A percentile compares a stretch with the other conserved stretches of the same genome.
These are phyloP conservation scores for Kazachstania africana DNA, from an alignment of 805 yeast genomes.

Conservation along the genomic window DNA sequence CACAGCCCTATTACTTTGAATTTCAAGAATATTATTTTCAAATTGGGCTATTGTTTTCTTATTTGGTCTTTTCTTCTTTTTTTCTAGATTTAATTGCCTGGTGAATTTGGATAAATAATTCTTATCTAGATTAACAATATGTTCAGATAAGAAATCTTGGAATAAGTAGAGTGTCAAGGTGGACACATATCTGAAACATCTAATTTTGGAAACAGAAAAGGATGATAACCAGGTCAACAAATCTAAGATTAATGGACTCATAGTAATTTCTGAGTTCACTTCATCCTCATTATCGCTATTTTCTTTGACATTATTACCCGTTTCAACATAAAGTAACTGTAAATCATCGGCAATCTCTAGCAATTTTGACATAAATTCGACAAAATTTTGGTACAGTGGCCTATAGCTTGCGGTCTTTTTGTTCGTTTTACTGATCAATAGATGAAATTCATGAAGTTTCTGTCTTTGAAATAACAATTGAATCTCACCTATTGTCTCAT, in stretches of 20 bases:
- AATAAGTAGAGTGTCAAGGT: constrained; percentile 48
- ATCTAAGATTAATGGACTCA: constrained; percentile 30
- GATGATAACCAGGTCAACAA: constrained; percentile 67
- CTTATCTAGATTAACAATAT: constrained; percentile 29
- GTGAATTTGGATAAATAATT: constrained; percentile 29
- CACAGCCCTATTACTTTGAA: constrained; percentile 39
- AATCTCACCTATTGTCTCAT: constrained; percentile 62
- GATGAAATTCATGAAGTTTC: constrained; percentile 57
- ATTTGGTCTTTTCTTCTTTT: constrained; percentile 27
- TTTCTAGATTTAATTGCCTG: constrained; percentile 27
- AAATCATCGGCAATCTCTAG: constrained; percentile 46
- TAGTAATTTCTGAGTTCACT: constrained; percentile 23
- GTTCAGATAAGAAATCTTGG: constrained; percentile 47
- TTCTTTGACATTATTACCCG: no score
- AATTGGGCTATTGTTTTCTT: constrained; percentile 37
- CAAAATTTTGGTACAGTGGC: constrained; percentile 40
- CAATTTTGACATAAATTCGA: constrained; percentile 43
- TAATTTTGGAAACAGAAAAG: constrained; percentile 52
- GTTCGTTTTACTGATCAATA: constrained; percentile 38
- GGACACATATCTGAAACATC: constrained; percentile 62
- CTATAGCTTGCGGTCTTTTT: constrained; percentile 31
- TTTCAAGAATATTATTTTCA: constrained; percentile 30
- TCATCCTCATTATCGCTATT: no score
- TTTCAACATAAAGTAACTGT: constrained; percentile 40
- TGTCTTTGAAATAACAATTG: constrained; percentile 52